Evolutionary conservation across 108 stramenopile genomes (phyloP).

Genomic region (Cyclotella atomus): DNA sequence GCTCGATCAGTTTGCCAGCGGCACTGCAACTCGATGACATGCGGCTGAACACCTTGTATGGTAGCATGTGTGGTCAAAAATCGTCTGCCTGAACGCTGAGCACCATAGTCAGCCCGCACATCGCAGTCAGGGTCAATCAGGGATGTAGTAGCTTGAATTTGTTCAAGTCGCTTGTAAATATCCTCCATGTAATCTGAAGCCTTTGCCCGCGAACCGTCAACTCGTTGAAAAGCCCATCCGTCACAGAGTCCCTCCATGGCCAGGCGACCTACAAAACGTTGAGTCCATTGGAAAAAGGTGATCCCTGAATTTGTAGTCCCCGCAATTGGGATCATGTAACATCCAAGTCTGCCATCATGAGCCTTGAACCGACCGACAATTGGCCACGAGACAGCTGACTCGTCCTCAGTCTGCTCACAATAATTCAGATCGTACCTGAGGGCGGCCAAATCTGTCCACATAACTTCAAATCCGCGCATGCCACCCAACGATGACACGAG

Average conservation of each 20-base stretch:
- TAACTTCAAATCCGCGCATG: constrained; percentile 1
- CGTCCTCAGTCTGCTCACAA: background rate
- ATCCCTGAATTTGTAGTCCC: constrained; percentile 6
- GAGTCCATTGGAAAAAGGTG: constrained; percentile 5
- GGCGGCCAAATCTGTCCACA: constrained; percentile 16
- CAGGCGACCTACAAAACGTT: background rate
- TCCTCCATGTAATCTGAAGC: background rate
- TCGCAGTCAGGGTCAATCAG: background rate
- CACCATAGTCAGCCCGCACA: background rate
- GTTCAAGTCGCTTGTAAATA: background rate
- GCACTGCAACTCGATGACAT: background rate
- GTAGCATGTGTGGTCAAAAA: background rate
- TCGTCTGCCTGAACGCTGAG: background rate
- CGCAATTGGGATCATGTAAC: constrained; percentile 21
- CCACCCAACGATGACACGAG: constrained; percentile 15
- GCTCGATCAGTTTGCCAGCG: constrained; percentile 1
- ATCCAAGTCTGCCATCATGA: background rate
- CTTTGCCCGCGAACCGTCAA: background rate
- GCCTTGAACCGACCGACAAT: constrained; percentile 13
- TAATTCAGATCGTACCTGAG: background rate
- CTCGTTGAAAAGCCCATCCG: background rate
- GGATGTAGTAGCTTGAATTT: background rate
- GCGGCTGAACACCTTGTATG: background rate
- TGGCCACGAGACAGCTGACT: constrained; percentile 2
- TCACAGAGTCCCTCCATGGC: background rate